A percentile compares a stretch with the other conserved stretches of the same genome.
phyloP scores from a whole-genome alignment of 164 flowering plant genomes.

The Nymphaea colorata region DNA sequence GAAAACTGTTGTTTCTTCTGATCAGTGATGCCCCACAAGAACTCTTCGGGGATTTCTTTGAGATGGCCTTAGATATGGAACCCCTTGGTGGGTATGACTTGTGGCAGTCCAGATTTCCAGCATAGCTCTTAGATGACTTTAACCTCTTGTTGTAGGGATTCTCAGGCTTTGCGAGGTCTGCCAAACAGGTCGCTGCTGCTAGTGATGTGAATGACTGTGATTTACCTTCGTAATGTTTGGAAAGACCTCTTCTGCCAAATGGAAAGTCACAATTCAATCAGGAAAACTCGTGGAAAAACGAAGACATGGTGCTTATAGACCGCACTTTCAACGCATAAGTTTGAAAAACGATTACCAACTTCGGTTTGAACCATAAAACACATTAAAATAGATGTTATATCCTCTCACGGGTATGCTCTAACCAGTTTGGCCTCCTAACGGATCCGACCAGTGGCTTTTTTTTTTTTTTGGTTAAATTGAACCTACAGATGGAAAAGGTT shows the following conservation, averaged over 20 bases:
- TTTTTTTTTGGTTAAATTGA: too few relatives aligned
- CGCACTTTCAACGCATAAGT: background rate
- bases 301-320: too few relatives aligned
- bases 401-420: too few relatives aligned
- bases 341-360: background rate
- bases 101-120: constrained; percentile 26
- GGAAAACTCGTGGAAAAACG: background rate
- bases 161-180: constrained; percentile 62
- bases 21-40: constrained; percentile 20
- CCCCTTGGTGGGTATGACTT: constrained; percentile 37
- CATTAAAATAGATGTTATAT: too few relatives aligned
- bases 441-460: too few relatives aligned
- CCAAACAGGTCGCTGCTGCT: constrained; percentile 40
- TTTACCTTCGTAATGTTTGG: constrained; percentile 60
- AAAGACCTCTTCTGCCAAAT: constrained; percentile 71
- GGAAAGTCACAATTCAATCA: background rate
- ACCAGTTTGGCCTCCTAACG: too few relatives aligned
- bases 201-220: constrained; percentile 68
- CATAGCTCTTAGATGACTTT: constrained; percentile 57
- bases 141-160: constrained; percentile 33
- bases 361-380: too few relatives aligned
- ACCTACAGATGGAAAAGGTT: too few relatives aligned
- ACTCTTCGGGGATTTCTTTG: constrained; percentile 40
- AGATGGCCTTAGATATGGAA: constrained; percentile 17
- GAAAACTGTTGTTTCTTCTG: constrained; percentile 18